Conservation (phyloP, 2,329 filamentous ascomycete species). For the Fusarium devonianum region DNA sequence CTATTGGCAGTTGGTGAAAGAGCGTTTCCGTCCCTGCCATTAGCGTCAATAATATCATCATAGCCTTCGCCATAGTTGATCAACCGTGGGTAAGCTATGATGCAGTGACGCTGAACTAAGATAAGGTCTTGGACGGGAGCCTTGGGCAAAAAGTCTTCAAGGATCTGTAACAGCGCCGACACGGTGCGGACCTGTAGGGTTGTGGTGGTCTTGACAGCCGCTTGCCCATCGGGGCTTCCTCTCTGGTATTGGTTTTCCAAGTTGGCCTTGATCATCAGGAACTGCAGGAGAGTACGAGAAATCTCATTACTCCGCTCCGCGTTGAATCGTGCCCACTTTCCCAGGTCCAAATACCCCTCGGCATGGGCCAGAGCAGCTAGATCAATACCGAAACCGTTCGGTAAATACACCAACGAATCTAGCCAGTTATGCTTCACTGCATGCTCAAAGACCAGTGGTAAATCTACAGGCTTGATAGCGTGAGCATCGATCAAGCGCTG, state of each 20-base stretch:
- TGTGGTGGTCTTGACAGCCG: constrained; percentile 67
- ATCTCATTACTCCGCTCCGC: constrained; percentile 72
- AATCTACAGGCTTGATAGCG: constrained; percentile 69
- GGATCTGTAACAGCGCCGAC: constrained; percentile 77
- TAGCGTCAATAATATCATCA: constrained; percentile 88
- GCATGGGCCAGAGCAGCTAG: constrained; percentile 86
- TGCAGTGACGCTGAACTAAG: constrained; percentile 82
- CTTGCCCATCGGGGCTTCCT: constrained; percentile 64
- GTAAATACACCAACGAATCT: constrained; percentile 77
- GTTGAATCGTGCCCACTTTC: constrained; percentile 79
- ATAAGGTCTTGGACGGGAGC: constrained; percentile 73
- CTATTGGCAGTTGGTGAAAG: constrained; percentile 80
- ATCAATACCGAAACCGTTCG: constrained; percentile 86
- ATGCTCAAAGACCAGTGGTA: constrained; percentile 61
- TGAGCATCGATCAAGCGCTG: constrained; percentile 83
- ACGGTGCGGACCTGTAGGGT: constrained; percentile 87
- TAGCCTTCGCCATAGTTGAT: constrained; percentile 97
- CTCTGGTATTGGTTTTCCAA: constrained; percentile 80
- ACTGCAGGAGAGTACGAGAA: constrained; percentile 76
- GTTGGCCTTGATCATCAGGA: constrained; percentile 83
- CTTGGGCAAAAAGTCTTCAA: constrained; percentile 73
- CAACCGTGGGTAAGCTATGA: constrained; percentile 89
- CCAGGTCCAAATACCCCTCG: constrained; percentile 78
- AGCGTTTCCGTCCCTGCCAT: constrained; percentile 81
- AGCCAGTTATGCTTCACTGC: constrained; percentile 85